A percentile compares a stretch with the other conserved stretches of the same genome.
Evolutionary conservation across 805 yeast species (phyloP).

Genomic region (Tanozyma kutaoensis): DNA sequence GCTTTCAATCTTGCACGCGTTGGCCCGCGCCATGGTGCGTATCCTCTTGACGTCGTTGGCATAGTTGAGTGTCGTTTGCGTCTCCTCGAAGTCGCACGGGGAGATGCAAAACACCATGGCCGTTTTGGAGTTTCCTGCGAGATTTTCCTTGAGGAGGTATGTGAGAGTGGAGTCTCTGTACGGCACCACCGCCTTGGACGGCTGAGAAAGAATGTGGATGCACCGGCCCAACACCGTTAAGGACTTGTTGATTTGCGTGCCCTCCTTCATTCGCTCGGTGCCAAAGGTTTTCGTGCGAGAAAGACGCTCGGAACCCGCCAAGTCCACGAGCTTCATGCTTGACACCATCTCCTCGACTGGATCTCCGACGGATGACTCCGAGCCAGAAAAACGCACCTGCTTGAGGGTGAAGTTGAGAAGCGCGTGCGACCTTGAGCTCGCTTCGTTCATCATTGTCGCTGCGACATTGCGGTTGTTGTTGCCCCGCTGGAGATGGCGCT

Average conservation of each 20-base stretch:
- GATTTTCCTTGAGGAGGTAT: conserved; percentile 58
- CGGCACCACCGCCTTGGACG: conserved; percentile 33
- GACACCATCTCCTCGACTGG: conserved; percentile 35
- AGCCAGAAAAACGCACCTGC: conserved; percentile 32
- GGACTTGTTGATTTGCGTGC: conserved; percentile 66
- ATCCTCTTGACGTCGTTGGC: conserved; percentile 68
- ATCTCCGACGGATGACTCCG: conserved; percentile 3
- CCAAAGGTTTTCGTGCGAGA: conserved; percentile 48
- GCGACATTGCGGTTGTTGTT: conserved; percentile 52
- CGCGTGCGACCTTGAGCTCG: conserved; percentile 73
- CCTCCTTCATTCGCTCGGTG: conserved; percentile 51
- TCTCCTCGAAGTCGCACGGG: conserved; percentile 69
- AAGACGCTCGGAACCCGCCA: conserved; percentile 76
- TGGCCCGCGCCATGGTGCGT: conserved; percentile 42
- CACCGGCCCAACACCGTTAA: conserved; percentile 70
- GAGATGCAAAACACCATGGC: conserved; percentile 80
- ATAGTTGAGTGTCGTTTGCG: conserved; percentile 61
- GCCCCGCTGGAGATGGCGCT: conserved; percentile 35
- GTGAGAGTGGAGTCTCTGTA: conserved; percentile 68
- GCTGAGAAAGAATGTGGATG: conserved; percentile 33
- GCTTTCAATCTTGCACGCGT: conserved; percentile 13
- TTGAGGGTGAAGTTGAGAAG: conserved; percentile 50
- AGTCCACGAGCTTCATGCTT: conserved; percentile 55
- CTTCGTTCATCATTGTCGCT: conserved; percentile 57
- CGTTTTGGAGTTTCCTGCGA: conserved; percentile 82